Base-by-base conservation (phyloP, 345 rosid genomes). In the Citrus trifoliata region DNA sequence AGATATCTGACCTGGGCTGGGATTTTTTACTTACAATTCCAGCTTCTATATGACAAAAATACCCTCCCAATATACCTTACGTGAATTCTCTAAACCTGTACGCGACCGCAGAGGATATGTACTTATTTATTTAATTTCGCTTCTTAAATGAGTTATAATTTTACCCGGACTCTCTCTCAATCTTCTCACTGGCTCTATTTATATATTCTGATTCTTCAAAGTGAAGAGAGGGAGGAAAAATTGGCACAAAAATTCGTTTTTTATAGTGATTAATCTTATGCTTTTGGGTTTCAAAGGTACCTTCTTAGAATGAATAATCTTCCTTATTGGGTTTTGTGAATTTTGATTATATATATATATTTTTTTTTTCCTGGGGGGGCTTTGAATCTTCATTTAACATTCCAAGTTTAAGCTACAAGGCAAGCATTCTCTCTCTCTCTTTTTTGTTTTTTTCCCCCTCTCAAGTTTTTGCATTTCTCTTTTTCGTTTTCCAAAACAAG, bases 1-100 rank as follows among this genome's bases (percentile, higher is more conserved):
- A 13, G 71, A 19, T 2, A 6, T 79, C 86, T 76, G 90, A 87
- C 88, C 86, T 76, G 90, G 86, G 87, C 82, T 67, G 88, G 85
- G 78, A 75, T 19, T 75, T 8, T 38, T 8, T 38, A 0, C 0
- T 30, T 74, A 5, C 59, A 8, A 22, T 21, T 59, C 7, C 32
- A n/a, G 27, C 79, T 4, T 12, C 7, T 1, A 0, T 16, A 13
- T 53, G 38, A 56, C 74, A 3, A 25, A 19, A 21, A 6, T 66
- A 40, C 10, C 19, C 64, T 35, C 2, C 2, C 0, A 5, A 33
- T 33, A 0, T 0, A 6, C 48, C 14, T 55, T 38, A 24, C 22
- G 5, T 13, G 3, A 27, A 24, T 2, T 5, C 4, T 75, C 7
- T 18, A 27, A 32, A 48, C 1, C 13, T 40, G 9, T 14, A 9